Base-by-base conservation (phyloP, 78 protist species). In the Anaeramoeba flamelloides region DNA sequence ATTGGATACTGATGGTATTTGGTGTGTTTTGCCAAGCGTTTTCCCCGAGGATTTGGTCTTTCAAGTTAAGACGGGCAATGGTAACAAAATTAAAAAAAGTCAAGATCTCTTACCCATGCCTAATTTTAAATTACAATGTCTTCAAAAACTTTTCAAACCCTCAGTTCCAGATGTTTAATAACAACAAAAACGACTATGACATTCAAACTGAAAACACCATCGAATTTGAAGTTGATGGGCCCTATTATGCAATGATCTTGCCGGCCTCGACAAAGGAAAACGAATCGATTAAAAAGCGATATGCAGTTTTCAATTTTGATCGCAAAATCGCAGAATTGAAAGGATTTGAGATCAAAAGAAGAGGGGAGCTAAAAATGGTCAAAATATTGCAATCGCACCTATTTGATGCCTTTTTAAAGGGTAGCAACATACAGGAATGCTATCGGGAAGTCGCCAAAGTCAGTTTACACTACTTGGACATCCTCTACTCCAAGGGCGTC, bases 1-100 rank as follows among this genome's bases (percentile, higher is more conserved):
- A 84, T 91, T 98, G 22, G 99, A 98, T 81, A 98, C 99, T 0
- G 99, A 98, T 81, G 99, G 99, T 39, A 98, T 98, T 74, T 98
- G 99, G 99, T 93, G 98, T 81, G 40, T 81, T 2, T 88, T 98
- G 31, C 99, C 99, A 1, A 22, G 41, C 0, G 8, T 17, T 36
- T 37, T 76, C 17, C 78, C 69, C 8, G 69, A 53, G 17, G 69
- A 17, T 17, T 53, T 17, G 8, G 69, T 8, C 17, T 53, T 53
- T 26, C 69, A 53, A 17, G 17, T 26, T 17, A 53, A 53, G 17
- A 53, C 69, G 69, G 17, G 17, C 69, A 53, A 17, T 26, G 17
- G 17, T 17, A 8, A 53, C 69, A n/a, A n/a, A n/a, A n/a, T n/a
- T 17, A 53, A 53, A 53, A 17, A 53, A 53, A 17, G 34, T 26